Percentiles rank a stretch among this genome's conserved stretches.
phyloP scores from a whole-genome alignment of 2,329 filamentous ascomycete genomes.

The Epichloe elymi region DNA sequence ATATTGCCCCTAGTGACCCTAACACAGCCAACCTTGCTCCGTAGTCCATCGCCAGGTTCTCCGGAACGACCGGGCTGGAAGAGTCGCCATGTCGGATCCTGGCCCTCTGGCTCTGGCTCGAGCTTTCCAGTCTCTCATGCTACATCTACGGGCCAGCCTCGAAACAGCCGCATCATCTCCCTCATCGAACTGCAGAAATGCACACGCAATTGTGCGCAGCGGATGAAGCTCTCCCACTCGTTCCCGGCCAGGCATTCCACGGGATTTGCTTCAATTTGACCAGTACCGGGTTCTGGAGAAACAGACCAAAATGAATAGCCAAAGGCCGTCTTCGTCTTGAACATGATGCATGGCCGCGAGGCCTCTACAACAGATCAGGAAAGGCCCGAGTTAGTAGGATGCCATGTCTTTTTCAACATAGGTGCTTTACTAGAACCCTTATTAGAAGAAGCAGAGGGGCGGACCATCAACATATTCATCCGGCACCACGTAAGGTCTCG shows the following conservation, averaged over 20 bases:
- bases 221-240: constrained; percentile 23
- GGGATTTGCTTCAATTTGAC: constrained; percentile 70
- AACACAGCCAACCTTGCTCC: too few relatives aligned
- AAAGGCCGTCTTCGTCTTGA: constrained; percentile 42
- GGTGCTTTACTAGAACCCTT: constrained; percentile 55
- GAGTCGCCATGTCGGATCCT: constrained; percentile 36
- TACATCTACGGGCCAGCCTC: constrained; percentile 25
- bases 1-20: too few relatives aligned
- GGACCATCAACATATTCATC: constrained; percentile 71
- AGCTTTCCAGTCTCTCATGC: constrained; percentile 64
- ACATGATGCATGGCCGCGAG: constrained; percentile 64
- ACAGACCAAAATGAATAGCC: constrained; percentile 38
- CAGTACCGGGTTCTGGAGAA: constrained; percentile 55
- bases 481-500: constrained; percentile 32
- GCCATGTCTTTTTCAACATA: constrained; percentile 74
- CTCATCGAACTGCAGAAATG: constrained; percentile 35
- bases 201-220: constrained; percentile 28
- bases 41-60: background rate
- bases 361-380: constrained; percentile 40
- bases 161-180: constrained; percentile 28
- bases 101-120: constrained; percentile 58
- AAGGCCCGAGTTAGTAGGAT: constrained; percentile 72
- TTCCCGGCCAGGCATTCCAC: constrained; percentile 43
- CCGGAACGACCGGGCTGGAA: background rate
- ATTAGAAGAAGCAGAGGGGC: constrained; percentile 45